Evolutionary conservation across 1,139 yeast genomes (phyloP), one percentile per base, ranked within the genome.

Genomic region (Pichia sp.): DNA sequence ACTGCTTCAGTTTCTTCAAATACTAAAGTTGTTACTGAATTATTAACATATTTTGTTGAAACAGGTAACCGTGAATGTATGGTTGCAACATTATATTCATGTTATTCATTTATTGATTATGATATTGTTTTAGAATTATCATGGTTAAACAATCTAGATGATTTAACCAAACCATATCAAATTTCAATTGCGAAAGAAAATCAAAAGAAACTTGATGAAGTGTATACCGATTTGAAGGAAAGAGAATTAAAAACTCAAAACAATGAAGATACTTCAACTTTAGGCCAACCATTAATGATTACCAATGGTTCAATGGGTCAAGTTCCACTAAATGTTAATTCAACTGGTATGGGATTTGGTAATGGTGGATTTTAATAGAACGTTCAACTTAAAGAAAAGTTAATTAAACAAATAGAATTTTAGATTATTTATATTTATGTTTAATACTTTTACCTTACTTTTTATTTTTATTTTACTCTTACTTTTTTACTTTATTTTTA

Each of bases 11-110:
- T 82, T 53, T 89, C 97, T 22, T 81, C 80, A 60, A 84, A 85
- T 60, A 67, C 80, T 28, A 90, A 87, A 67, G 84, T 93, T 67
- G 91, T 95, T 31, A 95, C 89, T 68, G 99, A 91, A 56, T 75
- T 89, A 60, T 75, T 93, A 67, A 81, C 86, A 56, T 95, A 93
- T 74, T 93, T 93, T 70, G 98, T 95, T 56, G 98, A 91, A 66
- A 90, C 96, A 47, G 99, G 96, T 64, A 93, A 93, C 74, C 90
- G 86, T 70, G 99, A 93, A 74, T 89, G 96, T 65, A 88, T 89
- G 67, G 88, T 90, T 63, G 98, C 96, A 13, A 80, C 91, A 57
- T 77, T 95, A 64, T 95, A 86, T 72, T 76, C 91, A 8, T 87
- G 95, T 64, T 95, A 93, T 70, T 89, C 87, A 53, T 75, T 83